phyloP scores from a whole-genome alignment of 305 asterid genomes.

The Coffea humblotiana region DNA sequence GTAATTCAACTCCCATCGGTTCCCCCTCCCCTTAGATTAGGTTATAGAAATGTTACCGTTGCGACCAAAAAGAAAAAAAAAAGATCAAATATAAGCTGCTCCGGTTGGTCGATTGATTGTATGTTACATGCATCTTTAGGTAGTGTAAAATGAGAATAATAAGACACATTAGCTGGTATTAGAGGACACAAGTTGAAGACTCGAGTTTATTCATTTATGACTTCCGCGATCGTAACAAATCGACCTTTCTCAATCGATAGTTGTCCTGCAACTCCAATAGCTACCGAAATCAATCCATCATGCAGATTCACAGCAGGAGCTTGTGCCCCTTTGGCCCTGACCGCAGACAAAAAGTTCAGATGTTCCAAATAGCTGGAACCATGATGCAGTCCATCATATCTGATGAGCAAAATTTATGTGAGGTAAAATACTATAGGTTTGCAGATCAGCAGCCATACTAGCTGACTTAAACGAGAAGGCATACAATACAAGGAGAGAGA shows the following conservation, averaged over 20 bases:
- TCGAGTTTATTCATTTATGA: constrained; percentile 16
- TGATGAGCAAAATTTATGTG: constrained; percentile 17
- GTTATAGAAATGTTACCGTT: no score
- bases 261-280: constrained; percentile 96
- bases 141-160: neutral
- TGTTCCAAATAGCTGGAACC: constrained; percentile 97
- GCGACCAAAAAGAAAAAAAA: no score
- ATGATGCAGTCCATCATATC: constrained; percentile 90
- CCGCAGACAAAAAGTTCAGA: constrained; percentile 62
- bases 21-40: no score
- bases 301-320: constrained; percentile 72
- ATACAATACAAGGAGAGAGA: neutral
- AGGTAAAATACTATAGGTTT: neutral
- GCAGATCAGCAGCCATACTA: neutral
- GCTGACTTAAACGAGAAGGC: neutral
- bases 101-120: no score
- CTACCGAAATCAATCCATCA: constrained; percentile 89
- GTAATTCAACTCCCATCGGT: no score
- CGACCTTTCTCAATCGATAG: constrained; percentile 74
- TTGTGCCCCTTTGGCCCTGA: constrained; percentile 53
- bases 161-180: neutral
- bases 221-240: constrained; percentile 66
- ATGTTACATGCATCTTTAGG: neutral
- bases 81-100: no score
- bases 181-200: neutral